A percentile compares a stretch with the other conserved stretches of the same genome.
These are phyloP conservation scores for Bryoerythrophyllum caledonicum DNA, from an alignment of 225 moss, liverwort and hornwort species.

Conservation along the genomic window DNA sequence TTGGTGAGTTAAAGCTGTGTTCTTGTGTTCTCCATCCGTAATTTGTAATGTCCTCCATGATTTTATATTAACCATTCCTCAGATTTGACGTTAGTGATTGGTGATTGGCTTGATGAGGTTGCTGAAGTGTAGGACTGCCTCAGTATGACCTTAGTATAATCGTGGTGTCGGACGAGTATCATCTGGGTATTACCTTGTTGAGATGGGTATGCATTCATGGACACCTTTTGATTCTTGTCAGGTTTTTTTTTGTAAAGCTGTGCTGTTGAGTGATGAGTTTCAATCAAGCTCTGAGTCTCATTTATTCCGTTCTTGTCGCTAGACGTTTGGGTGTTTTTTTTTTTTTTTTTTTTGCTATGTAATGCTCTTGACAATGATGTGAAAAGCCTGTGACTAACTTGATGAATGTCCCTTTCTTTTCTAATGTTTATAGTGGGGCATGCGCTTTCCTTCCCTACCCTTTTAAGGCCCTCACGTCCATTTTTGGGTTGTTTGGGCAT, in stretches of 20 bases:
- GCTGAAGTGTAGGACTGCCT: background rate
- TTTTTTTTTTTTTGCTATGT: background rate
- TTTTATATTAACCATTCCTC: background rate
- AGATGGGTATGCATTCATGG: no score
- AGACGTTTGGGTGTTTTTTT: background rate
- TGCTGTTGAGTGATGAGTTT: conserved; percentile 1
- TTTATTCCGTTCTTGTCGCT: background rate
- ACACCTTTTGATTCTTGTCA: background rate
- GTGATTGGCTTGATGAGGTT: background rate
- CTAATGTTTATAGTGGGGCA: no score
- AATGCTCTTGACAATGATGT: background rate
- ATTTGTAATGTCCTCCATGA: no score
- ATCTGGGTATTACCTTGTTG: no score
- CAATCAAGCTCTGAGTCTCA: background rate
- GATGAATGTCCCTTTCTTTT: background rate
- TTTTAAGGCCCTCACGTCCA: no score
- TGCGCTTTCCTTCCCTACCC: no score
- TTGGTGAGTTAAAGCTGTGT: background rate
- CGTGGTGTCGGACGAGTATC: no score
- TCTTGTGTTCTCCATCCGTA: background rate
- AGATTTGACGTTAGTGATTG: background rate
- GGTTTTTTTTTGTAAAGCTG: background rate
- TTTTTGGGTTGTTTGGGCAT: no score
- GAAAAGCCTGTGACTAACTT: background rate
- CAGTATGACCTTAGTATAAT: no score